These are phyloP conservation scores for Houttuynia cordata DNA, from an alignment of 164 flowering plant species.

Conservation along the genomic window DNA sequence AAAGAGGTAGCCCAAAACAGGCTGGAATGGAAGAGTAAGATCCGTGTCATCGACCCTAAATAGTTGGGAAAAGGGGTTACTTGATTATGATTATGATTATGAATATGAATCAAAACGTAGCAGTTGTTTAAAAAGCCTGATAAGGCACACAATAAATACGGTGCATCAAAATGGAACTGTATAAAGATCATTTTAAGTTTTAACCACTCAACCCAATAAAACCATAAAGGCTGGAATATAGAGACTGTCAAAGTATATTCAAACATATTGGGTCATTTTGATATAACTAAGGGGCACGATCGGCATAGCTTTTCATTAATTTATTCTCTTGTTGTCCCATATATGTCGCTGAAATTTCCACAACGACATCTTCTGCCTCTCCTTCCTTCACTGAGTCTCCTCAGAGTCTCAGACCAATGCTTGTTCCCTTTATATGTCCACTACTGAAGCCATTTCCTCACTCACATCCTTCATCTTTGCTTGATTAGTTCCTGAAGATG, in stretches of 20 bases:
- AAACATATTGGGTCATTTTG: not conserved
- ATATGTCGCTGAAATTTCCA: not conserved
- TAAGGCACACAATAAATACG: too few species aligned
- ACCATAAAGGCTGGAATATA: not conserved
- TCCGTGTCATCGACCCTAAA: too few species aligned
- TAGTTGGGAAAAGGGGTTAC: too few species aligned
- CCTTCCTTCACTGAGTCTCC: not conserved
- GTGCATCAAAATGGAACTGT: too few species aligned
- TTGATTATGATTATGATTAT: too few species aligned
- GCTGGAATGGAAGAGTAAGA: too few species aligned
- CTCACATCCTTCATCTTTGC: not conserved
- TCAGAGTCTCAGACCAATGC: not conserved
- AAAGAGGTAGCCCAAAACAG: too few species aligned
- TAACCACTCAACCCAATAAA: too few species aligned
- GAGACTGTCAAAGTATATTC: too few species aligned
- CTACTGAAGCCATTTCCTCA: not conserved
- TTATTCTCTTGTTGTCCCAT: not conserved
- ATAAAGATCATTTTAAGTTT: too few species aligned
- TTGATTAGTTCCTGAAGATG: constrained; percentile 20
- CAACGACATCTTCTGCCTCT: not conserved
- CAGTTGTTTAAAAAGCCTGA: too few species aligned
- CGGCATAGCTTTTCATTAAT: not conserved
- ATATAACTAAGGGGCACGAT: not conserved
- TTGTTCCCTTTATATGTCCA: not conserved
- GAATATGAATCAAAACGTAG: too few species aligned